Evolutionary conservation across 208 protist species (phyloP), one percentile per base, ranked within the genome.

Genomic region (Leishmania aethiopica): DNA sequence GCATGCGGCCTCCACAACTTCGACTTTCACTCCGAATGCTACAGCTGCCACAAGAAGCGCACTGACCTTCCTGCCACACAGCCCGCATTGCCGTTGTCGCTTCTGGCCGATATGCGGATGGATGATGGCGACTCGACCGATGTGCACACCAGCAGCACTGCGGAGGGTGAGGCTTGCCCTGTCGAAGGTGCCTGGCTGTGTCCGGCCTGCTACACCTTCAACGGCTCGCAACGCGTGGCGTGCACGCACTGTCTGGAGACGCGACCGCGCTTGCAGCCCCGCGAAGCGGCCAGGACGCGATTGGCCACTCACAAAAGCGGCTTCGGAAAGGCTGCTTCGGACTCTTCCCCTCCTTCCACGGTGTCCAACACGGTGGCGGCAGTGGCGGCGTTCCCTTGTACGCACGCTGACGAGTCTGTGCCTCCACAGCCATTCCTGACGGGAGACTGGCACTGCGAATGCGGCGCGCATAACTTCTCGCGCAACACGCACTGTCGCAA

Each of bases 401-500:
- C 32, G 49, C 32, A 10, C 32, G 25, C 53, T 42, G 17, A 69
- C 37, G 75, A 69, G 13, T 19, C 57, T 47, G 75, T 22, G 19
- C 37, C 57, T 59, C 40, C 15, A n/a, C 80, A 85, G 69, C 75
- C 69, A 1, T 90, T 80, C 53, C 49, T 35, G 67, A 77, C 49
- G 17, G 91, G 91, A 13, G 92, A 97, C 78, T 97, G 94, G 93
- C 75, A 89, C 45, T 97, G 94, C 81, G 80, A 60, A 1, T 97
- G 94, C 71, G 92, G 93, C 28, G 81, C 82, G 22, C 90, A 94
- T 72, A 97, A 97, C 80, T 96, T 97, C 78, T 83, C 91, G 0
- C 82, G 82, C 47, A 86, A 92, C 40, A 78, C 76, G 10, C 19
- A 32, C 0, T 96, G 92, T 70, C 45, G 91, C 3, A 78, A 76